A percentile compares a stretch with the other conserved stretches of the same genome.
These are phyloP conservation scores for Gossypium schwendimanii DNA, from an alignment of 441 rosid genomes.

Conservation along the genomic window DNA sequence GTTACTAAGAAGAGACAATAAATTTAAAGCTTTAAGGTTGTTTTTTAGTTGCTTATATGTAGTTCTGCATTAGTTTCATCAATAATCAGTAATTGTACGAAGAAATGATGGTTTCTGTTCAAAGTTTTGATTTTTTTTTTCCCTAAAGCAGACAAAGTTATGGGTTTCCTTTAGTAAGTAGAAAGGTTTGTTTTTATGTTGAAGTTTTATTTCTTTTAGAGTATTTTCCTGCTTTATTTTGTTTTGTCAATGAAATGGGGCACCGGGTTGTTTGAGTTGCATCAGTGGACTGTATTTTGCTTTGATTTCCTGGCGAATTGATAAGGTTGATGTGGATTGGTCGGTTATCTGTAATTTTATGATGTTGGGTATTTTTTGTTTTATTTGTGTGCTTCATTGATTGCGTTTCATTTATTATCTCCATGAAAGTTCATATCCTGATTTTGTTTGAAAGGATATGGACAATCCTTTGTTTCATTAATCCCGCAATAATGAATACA, in stretches of 20 bases:
- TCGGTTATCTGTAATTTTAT: neutral
- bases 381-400: neutral
- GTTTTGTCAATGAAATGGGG: neutral
- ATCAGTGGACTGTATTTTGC: neutral
- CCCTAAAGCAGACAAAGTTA: neutral
- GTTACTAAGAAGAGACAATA: neutral
- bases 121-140: neutral
- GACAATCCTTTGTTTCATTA: neutral
- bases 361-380: neutral
- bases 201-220: constrained; percentile 6
- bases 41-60: neutral
- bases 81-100: neutral
- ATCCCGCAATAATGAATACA: neutral
- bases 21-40: constrained; percentile 7
- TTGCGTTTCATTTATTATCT: neutral
- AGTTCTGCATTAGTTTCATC: neutral
- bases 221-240: neutral
- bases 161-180: neutral
- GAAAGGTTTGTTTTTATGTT: neutral
- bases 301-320: neutral
- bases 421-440: neutral
- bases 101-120: neutral
- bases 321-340: neutral
- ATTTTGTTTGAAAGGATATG: neutral
- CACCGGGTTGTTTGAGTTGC: neutral